Evolutionary conservation across 768 basidiomycete genomes (phyloP).

Genomic region (Tulasnella sp.): DNA sequence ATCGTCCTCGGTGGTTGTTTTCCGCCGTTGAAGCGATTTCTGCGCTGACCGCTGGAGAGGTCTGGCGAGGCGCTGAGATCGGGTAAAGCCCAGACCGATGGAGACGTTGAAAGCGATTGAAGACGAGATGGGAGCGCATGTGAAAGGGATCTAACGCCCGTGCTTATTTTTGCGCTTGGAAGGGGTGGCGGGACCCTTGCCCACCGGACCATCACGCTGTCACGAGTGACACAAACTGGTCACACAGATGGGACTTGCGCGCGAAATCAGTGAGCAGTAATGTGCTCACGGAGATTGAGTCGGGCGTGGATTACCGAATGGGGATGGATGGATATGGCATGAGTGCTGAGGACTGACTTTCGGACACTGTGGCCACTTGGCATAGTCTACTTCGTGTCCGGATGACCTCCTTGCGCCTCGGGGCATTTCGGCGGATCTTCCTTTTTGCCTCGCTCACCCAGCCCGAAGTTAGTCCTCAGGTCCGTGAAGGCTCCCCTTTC

Average conservation of each 20-base stretch:
- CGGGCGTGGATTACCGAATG: neutral
- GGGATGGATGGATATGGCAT: neutral
- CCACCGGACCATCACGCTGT: neutral
- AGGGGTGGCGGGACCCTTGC: neutral
- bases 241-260: neutral
- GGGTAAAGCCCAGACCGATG: neutral
- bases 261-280: neutral
- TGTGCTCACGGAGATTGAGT: neutral
- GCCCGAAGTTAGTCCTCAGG: conserved; percentile 6
- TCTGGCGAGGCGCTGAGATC: neutral
- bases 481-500: neutral
- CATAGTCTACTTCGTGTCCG: conserved; percentile 5
- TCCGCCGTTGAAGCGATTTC: neutral
- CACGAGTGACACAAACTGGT: neutral
- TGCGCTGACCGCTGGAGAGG: neutral
- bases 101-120: neutral
- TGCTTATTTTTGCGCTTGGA: neutral
- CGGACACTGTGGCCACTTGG: neutral
- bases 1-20: neutral
- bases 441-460: conserved; percentile 13
- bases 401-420: conserved; percentile 15
- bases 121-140: neutral
- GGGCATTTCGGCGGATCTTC: conserved; percentile 17
- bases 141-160: neutral
- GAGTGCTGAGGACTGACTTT: too few species aligned